Evolutionary conservation across 352 stramenopile genomes (phyloP), one percentile per base, ranked within the genome.

Genomic region (Aphanomyces invadans): DNA sequence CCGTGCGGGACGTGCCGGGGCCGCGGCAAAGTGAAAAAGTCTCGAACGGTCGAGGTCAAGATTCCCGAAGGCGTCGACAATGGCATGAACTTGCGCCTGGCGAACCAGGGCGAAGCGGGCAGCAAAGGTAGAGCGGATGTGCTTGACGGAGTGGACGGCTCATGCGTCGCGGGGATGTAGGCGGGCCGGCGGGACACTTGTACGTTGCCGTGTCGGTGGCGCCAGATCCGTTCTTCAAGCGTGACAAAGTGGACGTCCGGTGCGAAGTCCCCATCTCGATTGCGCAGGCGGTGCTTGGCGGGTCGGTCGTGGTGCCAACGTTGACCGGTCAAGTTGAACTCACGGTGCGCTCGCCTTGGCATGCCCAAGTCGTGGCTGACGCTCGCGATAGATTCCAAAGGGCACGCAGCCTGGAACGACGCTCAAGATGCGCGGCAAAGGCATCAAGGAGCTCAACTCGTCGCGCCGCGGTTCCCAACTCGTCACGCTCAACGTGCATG

Each of bases 301-400:
- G 91, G 32, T 90, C 80, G 1, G 80, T 99, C 26, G 91, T 99
- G 60, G 95, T 99, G 19, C 91, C 95, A 17, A 99, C 96, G n/a
- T 74, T 99, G 17, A 91, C 92, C 25, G 96, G 97, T 26, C 93
- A 98, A 75, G 96, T 99, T 17, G 95, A 99, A 72, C 87, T 99
- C 69, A 99, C 97, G 70, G 80, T 98, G 54, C 7, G 12, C 2
- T 31, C 15, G 10, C 7, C 7, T 10, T 5, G n/a, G 12, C 17
- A n/a, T 11, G 1, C 19, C 10, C 5, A 5, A 45, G 12, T 64
- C 5, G 17, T 25, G 4, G 53, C 29, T n/a, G 26, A 10, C 46
- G 21, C 32, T 42, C 28, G 44, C 1, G 49, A 46, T 55, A 86
- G 79, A 90, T 95, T 59, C 95, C 95, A 10, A 91, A 91, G 52